Evolutionary conservation across 441 rosid species (phyloP).

Genomic region (Arabidopsis hybrid): DNA sequence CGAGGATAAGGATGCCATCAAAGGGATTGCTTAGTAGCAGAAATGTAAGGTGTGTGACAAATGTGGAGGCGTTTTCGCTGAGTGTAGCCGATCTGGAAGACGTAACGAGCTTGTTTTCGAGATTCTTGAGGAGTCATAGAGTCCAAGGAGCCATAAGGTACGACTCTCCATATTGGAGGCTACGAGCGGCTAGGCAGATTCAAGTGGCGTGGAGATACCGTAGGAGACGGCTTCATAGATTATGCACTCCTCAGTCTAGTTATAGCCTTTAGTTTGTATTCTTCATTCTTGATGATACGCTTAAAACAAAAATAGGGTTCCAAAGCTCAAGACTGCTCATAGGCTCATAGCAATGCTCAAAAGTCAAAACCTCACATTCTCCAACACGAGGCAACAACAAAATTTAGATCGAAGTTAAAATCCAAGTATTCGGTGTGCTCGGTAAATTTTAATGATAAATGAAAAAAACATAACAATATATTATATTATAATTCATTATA

Average conservation of each 20-base stretch:
- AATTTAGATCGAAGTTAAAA: too few relatives aligned
- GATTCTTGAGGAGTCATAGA: conserved; percentile 66
- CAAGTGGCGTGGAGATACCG: conserved; percentile 89
- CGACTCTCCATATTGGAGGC: conserved; percentile 81
- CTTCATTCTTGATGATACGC: conserved; percentile 14
- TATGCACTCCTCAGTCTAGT: conserved; percentile 22
- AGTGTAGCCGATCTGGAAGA: conserved; percentile 82
- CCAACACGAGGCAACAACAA: too few relatives aligned
- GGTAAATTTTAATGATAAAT: too few relatives aligned
- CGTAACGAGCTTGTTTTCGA: conserved; percentile 70
- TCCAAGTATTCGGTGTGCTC: too few relatives aligned
- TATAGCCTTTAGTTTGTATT: conserved; percentile 22
- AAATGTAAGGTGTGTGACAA: conserved; percentile 67
- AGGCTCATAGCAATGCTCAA: too few relatives aligned
- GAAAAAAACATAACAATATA: too few relatives aligned
- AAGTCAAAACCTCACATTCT: too few relatives aligned
- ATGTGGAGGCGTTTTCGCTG: conserved; percentile 91
- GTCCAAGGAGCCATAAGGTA: conserved; percentile 90
- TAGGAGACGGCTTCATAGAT: conserved; percentile 55
- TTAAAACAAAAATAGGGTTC: too few relatives aligned
- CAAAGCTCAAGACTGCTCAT: too few relatives aligned
- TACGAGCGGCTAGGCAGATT: conserved; percentile 64
- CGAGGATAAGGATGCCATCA: conserved; percentile 54
- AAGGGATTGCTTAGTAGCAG: conserved; percentile 64
- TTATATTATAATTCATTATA: too few relatives aligned